Evolutionary conservation across 805 yeast genomes (phyloP).

Genomic region (Schwanniomyces occidentalis): DNA sequence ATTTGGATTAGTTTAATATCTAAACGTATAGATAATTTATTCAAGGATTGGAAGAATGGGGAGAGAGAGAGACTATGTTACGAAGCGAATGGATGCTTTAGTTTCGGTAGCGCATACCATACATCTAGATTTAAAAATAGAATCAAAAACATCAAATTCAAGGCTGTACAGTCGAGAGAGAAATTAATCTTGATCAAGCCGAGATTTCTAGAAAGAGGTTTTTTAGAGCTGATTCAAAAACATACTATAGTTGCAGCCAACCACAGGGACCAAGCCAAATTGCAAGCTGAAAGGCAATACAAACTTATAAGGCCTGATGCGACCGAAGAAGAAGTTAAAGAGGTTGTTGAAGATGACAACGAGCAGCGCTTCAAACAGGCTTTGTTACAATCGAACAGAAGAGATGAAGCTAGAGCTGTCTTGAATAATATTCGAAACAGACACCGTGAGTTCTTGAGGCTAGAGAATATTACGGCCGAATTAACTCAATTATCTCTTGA

Average conservation of each 20-base stretch:
- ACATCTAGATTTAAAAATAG: constrained; percentile 73
- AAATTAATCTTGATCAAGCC: constrained; percentile 85
- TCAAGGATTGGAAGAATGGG: constrained; percentile 42
- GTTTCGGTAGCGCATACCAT: constrained; percentile 76
- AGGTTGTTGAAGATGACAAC: constrained; percentile 80
- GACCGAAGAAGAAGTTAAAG: constrained; percentile 77
- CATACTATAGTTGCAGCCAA: constrained; percentile 84
- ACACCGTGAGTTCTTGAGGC: constrained; percentile 90
- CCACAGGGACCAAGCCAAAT: constrained; percentile 79
- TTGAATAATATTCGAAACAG: constrained; percentile 94
- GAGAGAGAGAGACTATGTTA: constrained; percentile 53
- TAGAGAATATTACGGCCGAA: constrained; percentile 95
- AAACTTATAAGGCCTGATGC: constrained; percentile 86
- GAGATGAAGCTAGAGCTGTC: constrained; percentile 94
- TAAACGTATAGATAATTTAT: constrained; percentile 41
- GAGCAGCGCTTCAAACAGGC: constrained; percentile 94
- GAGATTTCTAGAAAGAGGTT: constrained; percentile 85
- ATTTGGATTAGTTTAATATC: constrained; percentile 39
- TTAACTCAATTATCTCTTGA: constrained; percentile 92
- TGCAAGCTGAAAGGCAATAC: constrained; percentile 91
- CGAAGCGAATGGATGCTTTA: constrained; percentile 74
- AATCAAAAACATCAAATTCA: constrained; percentile 73
- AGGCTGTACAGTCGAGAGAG: constrained; percentile 59
- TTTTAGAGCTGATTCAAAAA: constrained; percentile 80
- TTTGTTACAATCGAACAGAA: constrained; percentile 77